Base-by-base conservation (phyloP, 2,329 filamentous ascomycete genomes). In the Aureobasidium sp. region DNA sequence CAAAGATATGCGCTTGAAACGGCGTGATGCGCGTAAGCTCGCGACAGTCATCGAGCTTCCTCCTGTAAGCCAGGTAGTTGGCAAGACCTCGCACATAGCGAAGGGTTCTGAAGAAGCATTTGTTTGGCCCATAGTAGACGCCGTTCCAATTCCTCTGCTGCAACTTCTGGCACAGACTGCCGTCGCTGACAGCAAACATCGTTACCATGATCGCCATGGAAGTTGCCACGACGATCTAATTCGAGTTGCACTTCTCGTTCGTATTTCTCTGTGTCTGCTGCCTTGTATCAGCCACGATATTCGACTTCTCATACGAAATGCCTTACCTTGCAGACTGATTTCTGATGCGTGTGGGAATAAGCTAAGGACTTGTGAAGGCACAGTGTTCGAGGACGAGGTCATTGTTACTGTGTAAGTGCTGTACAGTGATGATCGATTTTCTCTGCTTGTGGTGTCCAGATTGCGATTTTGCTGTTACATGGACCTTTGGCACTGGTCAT, bases 141-240 rank as follows among this genome's bases (percentile, higher is more conserved):
- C 14, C 48, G 35, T 21, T 51, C 37, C 11, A 51, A 14, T 12
- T 51, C 48, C 34, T 51, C 48, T 25, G 40, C 37, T 24, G 27
- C 48, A 8, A 51, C 37, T 10, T 41, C 35, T 17, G 48, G 48
- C 19, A 40, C 12, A 3, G 48, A 40, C n/a, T 51, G 48, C 11
- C 48, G 25, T 19, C 48, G 12, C 10, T 41, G 37, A 27, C 37
- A 51, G 48, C 48, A 51, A 3, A 41, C n/a, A 24, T 41, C 19
- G 10, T 51, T 35, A 6, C 24, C 37, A 40, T 50, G 24, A 25
- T 50, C 29, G 19, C 35, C 37, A 7, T 51, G 35, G 7, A 51
- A 41, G 21, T 41, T 41, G 14, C 48, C 35, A 8, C 37, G 48
- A 25, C 48, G 48, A 10, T 51, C 48, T 27, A 41, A 34, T 11